These are phyloP conservation scores for Irineochytrium annulatum DNA, from an alignment of 192 early-diverging fungal species.

Conservation along the genomic window DNA sequence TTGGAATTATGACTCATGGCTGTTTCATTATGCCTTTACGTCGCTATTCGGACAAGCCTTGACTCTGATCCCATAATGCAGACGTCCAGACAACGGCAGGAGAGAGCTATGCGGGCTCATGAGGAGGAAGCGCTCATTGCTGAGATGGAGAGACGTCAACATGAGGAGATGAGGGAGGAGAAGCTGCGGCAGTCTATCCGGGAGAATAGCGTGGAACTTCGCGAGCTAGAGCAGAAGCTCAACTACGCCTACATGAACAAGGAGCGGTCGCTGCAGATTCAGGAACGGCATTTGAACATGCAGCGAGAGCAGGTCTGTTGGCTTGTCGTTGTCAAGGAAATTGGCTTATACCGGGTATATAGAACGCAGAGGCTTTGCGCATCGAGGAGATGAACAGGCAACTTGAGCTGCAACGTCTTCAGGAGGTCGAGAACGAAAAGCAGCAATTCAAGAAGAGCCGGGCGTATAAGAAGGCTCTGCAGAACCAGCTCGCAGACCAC, in stretches of 20 bases:
- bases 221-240: constrained; percentile 57
- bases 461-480: constrained; percentile 44
- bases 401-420: constrained; percentile 30
- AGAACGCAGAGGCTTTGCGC: constrained; percentile 23
- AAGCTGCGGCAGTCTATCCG: constrained; percentile 51
- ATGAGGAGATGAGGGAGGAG: constrained; percentile 40
- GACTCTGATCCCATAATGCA: too few species aligned
- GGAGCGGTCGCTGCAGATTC: constrained; percentile 49
- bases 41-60: neutral
- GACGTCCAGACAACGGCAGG: constrained; percentile 21
- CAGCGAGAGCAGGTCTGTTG: constrained; percentile 22
- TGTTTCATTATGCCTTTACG: neutral
- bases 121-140: constrained; percentile 36
- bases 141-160: constrained; percentile 29
- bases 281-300: constrained; percentile 41
- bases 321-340: neutral
- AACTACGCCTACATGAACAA: constrained; percentile 64
- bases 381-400: constrained; percentile 38
- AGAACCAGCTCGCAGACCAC: constrained; percentile 46
- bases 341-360: neutral
- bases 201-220: constrained; percentile 52
- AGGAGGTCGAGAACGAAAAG: constrained; percentile 40
- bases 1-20: neutral
- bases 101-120: constrained; percentile 17
- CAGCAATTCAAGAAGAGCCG: constrained; percentile 31